These are phyloP conservation scores for Ophiostoma ips DNA, from an alignment of 2,329 filamentous ascomycete genomes.

Conservation along the genomic window DNA sequence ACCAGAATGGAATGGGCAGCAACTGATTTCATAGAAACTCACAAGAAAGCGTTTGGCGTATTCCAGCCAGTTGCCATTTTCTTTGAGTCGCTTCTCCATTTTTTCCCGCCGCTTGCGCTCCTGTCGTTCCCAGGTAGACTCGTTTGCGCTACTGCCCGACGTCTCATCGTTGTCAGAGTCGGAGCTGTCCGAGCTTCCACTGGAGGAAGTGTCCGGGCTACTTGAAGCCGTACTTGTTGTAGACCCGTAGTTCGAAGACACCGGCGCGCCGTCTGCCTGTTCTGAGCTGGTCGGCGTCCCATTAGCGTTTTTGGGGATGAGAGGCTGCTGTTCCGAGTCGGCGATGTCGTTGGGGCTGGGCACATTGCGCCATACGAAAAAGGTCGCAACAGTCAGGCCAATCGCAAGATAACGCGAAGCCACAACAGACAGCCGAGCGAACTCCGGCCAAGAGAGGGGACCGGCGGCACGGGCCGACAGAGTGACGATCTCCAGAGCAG, in stretches of 20 bases:
- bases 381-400: conserved; percentile 22
- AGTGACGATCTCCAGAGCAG: conserved; percentile 23
- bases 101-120: conserved; percentile 40
- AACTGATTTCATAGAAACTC: conserved; percentile 13
- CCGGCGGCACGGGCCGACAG: conserved; percentile 11
- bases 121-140: conserved; percentile 40
- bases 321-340: conserved; percentile 33
- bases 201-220: conserved; percentile 13
- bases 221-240: conserved; percentile 17
- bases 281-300: conserved; percentile 4
- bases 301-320: conserved; percentile 33
- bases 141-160: conserved; percentile 22
- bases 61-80: conserved; percentile 62
- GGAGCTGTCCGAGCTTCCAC: conserved; percentile 24
- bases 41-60: conserved; percentile 62
- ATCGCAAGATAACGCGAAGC: conserved; percentile 22
- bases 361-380: conserved; percentile 15
- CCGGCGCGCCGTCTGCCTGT: conserved; percentile 4
- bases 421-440: conserved; percentile 20
- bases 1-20: neutral
- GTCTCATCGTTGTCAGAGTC: conserved; percentile 19
- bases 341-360: conserved; percentile 6
- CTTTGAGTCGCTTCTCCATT: conserved; percentile 55
- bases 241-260: conserved; percentile 26
- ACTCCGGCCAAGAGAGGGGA: conserved; percentile 9